Percentiles rank a stretch among this genome's conserved stretches.
Conservation (phyloP, 306 rosid species). For the Alnus rubra region DNA sequence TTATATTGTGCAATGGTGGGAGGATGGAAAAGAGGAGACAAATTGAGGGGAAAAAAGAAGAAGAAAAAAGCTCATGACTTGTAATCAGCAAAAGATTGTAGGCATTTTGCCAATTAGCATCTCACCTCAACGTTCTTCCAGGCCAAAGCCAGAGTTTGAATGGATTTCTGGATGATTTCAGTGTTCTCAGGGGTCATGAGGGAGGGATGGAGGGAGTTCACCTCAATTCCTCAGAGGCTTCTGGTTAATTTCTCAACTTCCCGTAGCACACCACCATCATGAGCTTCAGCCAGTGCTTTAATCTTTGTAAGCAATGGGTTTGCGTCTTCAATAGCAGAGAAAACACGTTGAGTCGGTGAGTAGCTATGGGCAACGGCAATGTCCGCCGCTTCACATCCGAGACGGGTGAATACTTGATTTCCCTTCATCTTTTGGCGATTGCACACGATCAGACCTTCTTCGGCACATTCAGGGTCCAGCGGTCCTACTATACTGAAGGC, state of each 20-base stretch:
- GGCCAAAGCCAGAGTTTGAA: constrained; percentile 62
- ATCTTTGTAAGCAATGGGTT: constrained; percentile 59
- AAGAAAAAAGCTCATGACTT: neutral
- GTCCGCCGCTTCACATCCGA: constrained; percentile 81
- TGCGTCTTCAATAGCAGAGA: constrained; percentile 74
- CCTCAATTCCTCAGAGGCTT: constrained; percentile 80
- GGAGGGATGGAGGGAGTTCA: constrained; percentile 54
- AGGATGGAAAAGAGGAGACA: no score
- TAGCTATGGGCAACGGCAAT: constrained; percentile 69
- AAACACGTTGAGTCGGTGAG: constrained; percentile 64
- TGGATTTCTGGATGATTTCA: constrained; percentile 65
- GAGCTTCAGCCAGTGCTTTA: no score
- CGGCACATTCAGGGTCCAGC: constrained; percentile 32
- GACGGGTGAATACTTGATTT: constrained; percentile 74
- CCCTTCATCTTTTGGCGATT: constrained; percentile 82
- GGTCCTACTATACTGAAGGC: no score
- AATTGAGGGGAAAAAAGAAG: neutral
- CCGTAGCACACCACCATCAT: no score
- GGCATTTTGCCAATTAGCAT: neutral
- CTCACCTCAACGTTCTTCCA: constrained; percentile 76
- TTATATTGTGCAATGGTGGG: no score
- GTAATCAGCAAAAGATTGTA: neutral
- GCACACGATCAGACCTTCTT: constrained; percentile 86
- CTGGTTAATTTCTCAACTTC: neutral
- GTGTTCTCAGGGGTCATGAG: constrained; percentile 74